A percentile compares a stretch with the other conserved stretches of the same genome.
phyloP scores from a whole-genome alignment of 2,329 filamentous ascomycete species.

The Samsoniella hepiali region DNA sequence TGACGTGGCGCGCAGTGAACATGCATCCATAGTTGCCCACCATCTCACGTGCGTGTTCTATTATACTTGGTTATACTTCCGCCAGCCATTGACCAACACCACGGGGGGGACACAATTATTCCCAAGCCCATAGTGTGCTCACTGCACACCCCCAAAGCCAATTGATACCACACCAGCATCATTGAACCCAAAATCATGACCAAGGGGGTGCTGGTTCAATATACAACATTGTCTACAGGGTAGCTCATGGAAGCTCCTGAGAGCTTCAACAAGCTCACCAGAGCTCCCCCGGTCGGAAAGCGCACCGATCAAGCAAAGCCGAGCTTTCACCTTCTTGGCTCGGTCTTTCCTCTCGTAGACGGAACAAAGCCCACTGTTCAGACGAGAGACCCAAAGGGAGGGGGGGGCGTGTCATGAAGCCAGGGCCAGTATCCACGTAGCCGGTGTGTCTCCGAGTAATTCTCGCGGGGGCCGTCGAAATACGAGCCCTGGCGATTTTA shows the following conservation, averaged over 20 bases:
- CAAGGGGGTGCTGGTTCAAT: neutral
- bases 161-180: neutral
- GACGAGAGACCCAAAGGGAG: neutral
- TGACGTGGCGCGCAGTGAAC: too few species aligned
- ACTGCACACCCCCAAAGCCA: neutral
- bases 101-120: neutral
- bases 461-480: conserved; percentile 4
- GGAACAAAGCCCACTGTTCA: neutral
- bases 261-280: neutral
- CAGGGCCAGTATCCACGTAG: neutral
- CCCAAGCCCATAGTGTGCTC: neutral
- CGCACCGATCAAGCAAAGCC: neutral
- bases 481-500: neutral
- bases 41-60: too few species aligned
- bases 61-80: too few species aligned
- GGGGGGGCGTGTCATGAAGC: neutral
- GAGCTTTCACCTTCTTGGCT: neutral
- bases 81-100: neutral
- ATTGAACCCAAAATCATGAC: neutral
- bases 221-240: neutral
- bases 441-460: neutral
- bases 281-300: neutral
- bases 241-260: neutral
- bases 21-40: neutral
- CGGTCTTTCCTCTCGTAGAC: neutral